phyloP scores from a whole-genome alignment of 768 basidiomycete species.

The Kwoniella heveanensis region DNA sequence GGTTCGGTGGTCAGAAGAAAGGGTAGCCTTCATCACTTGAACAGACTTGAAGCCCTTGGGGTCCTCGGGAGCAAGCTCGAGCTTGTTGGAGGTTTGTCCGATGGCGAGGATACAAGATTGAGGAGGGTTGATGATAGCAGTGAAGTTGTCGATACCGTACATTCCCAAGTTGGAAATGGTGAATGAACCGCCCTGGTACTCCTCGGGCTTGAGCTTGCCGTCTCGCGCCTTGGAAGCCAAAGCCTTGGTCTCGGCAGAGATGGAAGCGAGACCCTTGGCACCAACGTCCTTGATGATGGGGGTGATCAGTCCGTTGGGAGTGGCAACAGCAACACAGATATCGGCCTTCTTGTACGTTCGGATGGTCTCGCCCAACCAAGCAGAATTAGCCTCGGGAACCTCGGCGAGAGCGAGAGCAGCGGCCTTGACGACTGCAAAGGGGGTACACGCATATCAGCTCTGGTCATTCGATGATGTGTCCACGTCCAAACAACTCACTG shows the following conservation, averaged over 20 bases:
- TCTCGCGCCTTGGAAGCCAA: conserved; percentile 95
- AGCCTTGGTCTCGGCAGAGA: conserved; percentile 87
- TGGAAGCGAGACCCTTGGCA: conserved; percentile 85
- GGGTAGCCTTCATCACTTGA: conserved; percentile 91
- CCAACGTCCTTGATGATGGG: conserved; percentile 95
- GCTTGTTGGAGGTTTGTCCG: conserved; percentile 79
- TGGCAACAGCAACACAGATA: conserved; percentile 95
- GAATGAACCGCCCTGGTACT: conserved; percentile 99
- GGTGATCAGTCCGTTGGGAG: conserved; percentile 92
- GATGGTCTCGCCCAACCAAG: conserved; percentile 94
- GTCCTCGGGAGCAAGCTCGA: conserved; percentile 82
- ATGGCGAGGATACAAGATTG: conserved; percentile 98
- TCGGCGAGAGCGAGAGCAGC: conserved; percentile 85
- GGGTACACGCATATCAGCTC: background rate
- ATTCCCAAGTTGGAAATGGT: conserved; percentile 99
- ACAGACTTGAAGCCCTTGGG: conserved; percentile 93
- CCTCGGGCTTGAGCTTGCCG: conserved; percentile 88
- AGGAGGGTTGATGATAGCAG: conserved; percentile 98
- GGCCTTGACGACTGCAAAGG: conserved; percentile 77
- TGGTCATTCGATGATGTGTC: background rate
- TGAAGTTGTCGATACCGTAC: conserved; percentile 87
- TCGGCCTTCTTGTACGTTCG: conserved; percentile 96
- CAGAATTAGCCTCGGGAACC: conserved; percentile 96
- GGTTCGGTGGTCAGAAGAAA: conserved; percentile 91
- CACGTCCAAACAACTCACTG: conserved; percentile 50